phyloP scores from a whole-genome alignment of 2,329 filamentous ascomycete species.

The Calonectria montana region DNA sequence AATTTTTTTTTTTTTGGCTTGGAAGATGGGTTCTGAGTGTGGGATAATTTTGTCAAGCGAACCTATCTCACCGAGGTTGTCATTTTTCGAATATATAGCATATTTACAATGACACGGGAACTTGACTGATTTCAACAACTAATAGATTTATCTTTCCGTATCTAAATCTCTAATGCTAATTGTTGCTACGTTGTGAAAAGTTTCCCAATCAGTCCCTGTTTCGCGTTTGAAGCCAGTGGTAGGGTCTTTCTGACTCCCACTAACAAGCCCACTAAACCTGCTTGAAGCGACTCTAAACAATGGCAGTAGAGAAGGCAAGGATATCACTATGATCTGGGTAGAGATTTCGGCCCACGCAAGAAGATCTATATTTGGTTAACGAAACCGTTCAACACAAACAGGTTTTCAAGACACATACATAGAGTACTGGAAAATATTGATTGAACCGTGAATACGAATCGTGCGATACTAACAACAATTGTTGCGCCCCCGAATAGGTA shows the following conservation, averaged over 20 bases:
- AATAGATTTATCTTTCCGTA: not conserved
- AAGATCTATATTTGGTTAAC: not conserved
- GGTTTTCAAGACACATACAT: not conserved
- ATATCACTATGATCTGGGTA: not conserved
- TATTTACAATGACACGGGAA: no score
- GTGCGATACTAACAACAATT: not conserved
- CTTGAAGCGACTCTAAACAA: not conserved
- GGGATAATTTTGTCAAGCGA: no score
- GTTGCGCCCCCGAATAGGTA: not conserved
- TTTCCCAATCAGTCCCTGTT: not conserved
- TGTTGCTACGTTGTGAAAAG: not conserved
- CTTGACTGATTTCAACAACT: not conserved
- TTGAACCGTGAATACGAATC: not conserved
- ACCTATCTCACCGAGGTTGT: no score
- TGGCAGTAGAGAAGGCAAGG: not conserved
- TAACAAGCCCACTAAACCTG: not conserved
- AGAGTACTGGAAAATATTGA: not conserved
- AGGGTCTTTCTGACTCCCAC: not conserved
- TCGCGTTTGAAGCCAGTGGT: not conserved
- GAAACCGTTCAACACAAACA: not conserved
- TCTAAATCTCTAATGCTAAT: not conserved
- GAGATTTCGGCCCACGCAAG: not conserved
- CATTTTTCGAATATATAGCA: no score
- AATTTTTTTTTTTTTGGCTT: no score
- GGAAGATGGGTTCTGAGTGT: no score